Evolutionary conservation across 1,139 yeast species (phyloP).

Genomic region (Candida sp.): DNA sequence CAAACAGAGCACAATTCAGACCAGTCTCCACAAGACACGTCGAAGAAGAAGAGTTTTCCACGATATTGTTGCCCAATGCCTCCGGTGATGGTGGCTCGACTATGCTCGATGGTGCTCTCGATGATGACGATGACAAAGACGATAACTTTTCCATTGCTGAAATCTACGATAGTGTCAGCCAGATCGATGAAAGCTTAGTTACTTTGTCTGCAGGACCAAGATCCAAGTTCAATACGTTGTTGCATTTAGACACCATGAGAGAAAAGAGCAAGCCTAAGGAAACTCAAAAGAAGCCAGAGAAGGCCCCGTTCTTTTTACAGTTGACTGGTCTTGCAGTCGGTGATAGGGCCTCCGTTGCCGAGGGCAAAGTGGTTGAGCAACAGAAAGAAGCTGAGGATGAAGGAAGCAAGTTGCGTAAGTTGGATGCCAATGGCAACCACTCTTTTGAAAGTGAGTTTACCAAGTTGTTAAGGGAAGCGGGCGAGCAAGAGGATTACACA

Average conservation of each 20-base stretch:
- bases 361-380: slow-evolving; percentile 29
- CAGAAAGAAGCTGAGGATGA: slow-evolving; percentile 16
- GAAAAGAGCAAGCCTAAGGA: slow-evolving; percentile 90
- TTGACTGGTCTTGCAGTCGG: slow-evolving; percentile 69
- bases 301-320: slow-evolving; percentile 81
- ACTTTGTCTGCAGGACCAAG: slow-evolving; percentile 83
- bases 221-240: slow-evolving; percentile 75
- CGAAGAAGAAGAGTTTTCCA: slow-evolving; percentile 72
- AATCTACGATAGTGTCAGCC: slow-evolving; percentile 62
- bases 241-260: slow-evolving; percentile 83
- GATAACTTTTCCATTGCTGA: slow-evolving; percentile 29
- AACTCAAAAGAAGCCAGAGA: slow-evolving; percentile 85
- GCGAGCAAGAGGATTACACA: slow-evolving; percentile 40
- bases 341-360: slow-evolving; percentile 69
- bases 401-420: slow-evolving; percentile 30
- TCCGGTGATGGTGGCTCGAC: slow-evolving; percentile 84
- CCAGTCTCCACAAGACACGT: slow-evolving; percentile 77
- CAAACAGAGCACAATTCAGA: slow-evolving; percentile 84
- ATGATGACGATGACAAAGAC: slow-evolving; percentile 22
- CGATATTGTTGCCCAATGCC: slow-evolving; percentile 67
- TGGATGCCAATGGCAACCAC: slow-evolving; percentile 25
- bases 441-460: slow-evolving; percentile 81
- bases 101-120: slow-evolving; percentile 78
- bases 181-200: slow-evolving; percentile 62
- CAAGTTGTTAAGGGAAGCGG: slow-evolving; percentile 58